phyloP scores from a whole-genome alignment of 1,284 basidiomycete species.

The Papiliotrema nemorosa region DNA sequence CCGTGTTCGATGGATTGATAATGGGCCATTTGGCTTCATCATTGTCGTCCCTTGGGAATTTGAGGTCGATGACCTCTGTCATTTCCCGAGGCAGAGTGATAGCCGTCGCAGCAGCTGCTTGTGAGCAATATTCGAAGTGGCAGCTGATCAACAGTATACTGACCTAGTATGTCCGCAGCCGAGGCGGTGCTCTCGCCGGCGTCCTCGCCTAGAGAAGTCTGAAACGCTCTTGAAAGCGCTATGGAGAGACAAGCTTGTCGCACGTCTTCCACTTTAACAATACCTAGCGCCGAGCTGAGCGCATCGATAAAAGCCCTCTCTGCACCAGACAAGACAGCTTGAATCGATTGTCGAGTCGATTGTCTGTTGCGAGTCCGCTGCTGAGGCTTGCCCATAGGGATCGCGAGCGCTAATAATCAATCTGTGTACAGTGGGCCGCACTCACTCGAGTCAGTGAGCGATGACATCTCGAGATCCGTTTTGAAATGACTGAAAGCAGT shows the following conservation, averaged over 20 bases:
- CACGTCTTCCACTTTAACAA: constrained; percentile 65
- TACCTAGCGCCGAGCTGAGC: constrained; percentile 57
- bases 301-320: constrained; percentile 68
- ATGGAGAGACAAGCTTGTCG: constrained; percentile 69
- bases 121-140: constrained; percentile 52
- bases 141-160: constrained; percentile 20
- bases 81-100: constrained; percentile 74
- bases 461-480: constrained; percentile 79
- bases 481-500: constrained; percentile 72
- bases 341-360: constrained; percentile 59
- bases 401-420: constrained; percentile 62
- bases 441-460: constrained; percentile 72
- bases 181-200: constrained; percentile 55
- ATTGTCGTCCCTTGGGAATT: constrained; percentile 52
- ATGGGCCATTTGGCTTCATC: constrained; percentile 68
- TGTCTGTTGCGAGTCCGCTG: constrained; percentile 48
- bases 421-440: background rate
- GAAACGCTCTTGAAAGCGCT: constrained; percentile 67
- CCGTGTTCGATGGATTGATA: background rate
- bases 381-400: constrained; percentile 72
- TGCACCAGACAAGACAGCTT: constrained; percentile 61
- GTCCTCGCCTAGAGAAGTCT: constrained; percentile 68
- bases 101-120: constrained; percentile 55
- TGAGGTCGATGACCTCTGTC: constrained; percentile 46
- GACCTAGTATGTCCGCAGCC: constrained; percentile 66